Conservation (phyloP, 306 rosid species). For the Sesbania bispinosa region DNA sequence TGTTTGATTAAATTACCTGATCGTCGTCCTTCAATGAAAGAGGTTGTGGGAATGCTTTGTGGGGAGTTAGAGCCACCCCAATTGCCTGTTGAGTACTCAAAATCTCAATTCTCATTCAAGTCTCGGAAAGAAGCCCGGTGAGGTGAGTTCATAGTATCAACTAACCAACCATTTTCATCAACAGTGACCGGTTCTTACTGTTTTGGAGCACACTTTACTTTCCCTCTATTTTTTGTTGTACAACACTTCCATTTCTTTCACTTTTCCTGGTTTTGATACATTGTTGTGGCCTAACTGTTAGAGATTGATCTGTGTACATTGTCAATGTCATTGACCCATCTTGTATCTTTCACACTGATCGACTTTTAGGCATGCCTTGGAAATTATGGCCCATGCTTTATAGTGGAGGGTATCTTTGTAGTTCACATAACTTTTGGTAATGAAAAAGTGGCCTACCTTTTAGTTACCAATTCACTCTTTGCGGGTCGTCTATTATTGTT, state of each 20-base stretch:
- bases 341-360: slow-evolving; percentile 21
- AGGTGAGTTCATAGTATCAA: slow-evolving; percentile 34
- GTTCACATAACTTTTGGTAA: neutral
- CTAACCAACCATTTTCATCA: neutral
- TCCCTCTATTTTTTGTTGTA: neutral
- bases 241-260: neutral
- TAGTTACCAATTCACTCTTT: slow-evolving; percentile 7
- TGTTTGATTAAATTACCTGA: slow-evolving; percentile 66
- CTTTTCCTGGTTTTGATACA: neutral
- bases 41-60: slow-evolving; percentile 66
- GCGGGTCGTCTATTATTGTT: slow-evolving; percentile 13
- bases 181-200: neutral
- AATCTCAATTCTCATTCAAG: slow-evolving; percentile 50
- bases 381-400: slow-evolving; percentile 26
- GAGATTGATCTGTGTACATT: slow-evolving; percentile 1
- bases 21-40: slow-evolving; percentile 81
- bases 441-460: slow-evolving; percentile 24
- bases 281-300: slow-evolving; percentile 19
- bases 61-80: slow-evolving; percentile 56
- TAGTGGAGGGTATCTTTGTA: slow-evolving; percentile 5
- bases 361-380: slow-evolving; percentile 33
- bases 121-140: slow-evolving; percentile 33
- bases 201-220: neutral
- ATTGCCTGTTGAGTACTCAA: slow-evolving; percentile 51
- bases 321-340: no score